Percentiles rank a stretch among this genome's conserved stretches.
Conservation (phyloP, 2,329 filamentous ascomycete species). For the Periconia sp. region DNA sequence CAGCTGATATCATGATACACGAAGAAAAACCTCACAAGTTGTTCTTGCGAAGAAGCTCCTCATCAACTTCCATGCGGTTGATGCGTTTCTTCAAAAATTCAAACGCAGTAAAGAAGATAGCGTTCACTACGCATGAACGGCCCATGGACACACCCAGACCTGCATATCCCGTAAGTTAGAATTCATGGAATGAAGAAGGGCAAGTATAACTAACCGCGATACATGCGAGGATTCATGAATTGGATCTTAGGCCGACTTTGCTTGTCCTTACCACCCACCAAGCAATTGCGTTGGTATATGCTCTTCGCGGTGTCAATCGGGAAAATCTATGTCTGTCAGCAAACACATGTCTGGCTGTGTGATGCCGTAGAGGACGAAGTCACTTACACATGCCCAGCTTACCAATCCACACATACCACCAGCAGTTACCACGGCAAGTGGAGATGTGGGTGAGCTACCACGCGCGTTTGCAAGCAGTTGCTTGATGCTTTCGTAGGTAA, state of each 20-base stretch:
- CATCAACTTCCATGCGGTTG: constrained; percentile 45
- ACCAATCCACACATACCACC: constrained; percentile 81
- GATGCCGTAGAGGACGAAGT: background rate
- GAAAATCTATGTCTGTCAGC: constrained; percentile 48
- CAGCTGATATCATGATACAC: constrained; percentile 1
- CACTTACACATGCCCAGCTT: constrained; percentile 76
- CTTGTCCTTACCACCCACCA: constrained; percentile 66
- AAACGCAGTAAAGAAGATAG: constrained; percentile 87
- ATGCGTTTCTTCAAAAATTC: constrained; percentile 72
- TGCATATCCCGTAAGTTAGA: constrained; percentile 17
- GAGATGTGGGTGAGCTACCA: constrained; percentile 73
- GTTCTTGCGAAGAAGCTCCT: constrained; percentile 35
- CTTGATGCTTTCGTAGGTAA: constrained; percentile 85
- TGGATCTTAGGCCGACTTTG: constrained; percentile 66
- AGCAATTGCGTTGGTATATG: constrained; percentile 79
- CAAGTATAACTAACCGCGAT: constrained; percentile 59
- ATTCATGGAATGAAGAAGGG: background rate
- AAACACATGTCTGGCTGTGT: background rate
- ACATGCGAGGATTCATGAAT: constrained; percentile 77
- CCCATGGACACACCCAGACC: constrained; percentile 77
- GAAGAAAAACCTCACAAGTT: constrained; percentile 17
- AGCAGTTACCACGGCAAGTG: constrained; percentile 74
- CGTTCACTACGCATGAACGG: constrained; percentile 79
- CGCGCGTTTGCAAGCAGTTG: constrained; percentile 77
- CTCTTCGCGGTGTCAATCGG: constrained; percentile 80